phyloP scores from a whole-genome alignment of 2,329 filamentous ascomycete species.

The Trichophyton mentagrophytes region DNA sequence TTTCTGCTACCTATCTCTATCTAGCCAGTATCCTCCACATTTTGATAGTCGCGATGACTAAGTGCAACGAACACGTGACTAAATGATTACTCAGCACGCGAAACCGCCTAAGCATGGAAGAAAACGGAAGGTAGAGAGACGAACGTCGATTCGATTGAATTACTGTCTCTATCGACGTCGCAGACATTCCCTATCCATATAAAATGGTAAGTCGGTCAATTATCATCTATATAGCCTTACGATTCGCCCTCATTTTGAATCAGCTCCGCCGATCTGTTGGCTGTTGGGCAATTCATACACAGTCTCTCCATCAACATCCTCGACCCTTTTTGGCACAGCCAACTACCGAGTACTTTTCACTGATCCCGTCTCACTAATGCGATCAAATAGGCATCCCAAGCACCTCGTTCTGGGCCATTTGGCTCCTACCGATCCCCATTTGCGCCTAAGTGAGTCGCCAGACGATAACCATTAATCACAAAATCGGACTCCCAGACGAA shows the following conservation, averaged over 20 bases:
- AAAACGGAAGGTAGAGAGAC: background rate
- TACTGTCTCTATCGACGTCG: conserved; percentile 1
- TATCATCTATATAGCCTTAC: no score
- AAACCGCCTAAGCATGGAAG: background rate
- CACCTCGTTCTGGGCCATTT: background rate
- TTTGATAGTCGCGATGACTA: no score
- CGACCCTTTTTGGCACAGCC: background rate
- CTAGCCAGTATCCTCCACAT: no score
- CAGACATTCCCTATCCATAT: background rate
- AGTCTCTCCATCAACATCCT: background rate
- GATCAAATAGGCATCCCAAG: background rate
- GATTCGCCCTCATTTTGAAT: background rate
- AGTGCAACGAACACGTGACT: background rate
- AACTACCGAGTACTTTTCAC: background rate
- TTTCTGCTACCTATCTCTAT: no score
- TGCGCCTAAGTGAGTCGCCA: conserved; percentile 42
- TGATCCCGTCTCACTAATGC: background rate
- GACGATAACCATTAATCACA: background rate
- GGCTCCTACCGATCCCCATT: conserved; percentile 42
- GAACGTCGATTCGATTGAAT: conserved; percentile 2
- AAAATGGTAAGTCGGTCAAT: background rate
- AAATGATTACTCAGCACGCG: background rate
- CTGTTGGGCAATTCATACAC: background rate
- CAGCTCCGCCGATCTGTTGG: background rate
- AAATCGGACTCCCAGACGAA: background rate